phyloP scores from a whole-genome alignment of 352 stramenopile species.

The Globisporangium yorkense region DNA sequence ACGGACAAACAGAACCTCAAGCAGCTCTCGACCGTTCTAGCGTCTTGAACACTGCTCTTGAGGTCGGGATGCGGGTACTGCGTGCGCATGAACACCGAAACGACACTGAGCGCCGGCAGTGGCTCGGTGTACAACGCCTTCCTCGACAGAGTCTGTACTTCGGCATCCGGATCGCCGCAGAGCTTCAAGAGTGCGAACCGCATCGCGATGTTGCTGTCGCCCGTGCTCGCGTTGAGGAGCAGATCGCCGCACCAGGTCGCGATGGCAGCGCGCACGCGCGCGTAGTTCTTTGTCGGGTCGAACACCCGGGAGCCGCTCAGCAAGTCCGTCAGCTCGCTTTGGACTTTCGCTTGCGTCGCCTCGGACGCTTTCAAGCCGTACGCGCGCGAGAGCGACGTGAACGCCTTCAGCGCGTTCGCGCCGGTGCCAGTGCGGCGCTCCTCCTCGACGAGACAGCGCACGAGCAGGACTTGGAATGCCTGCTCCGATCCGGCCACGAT shows the following conservation, averaged over 20 bases:
- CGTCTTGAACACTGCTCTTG: conserved; percentile 32
- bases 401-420: conserved; percentile 58
- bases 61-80: conserved; percentile 27
- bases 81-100: conserved; percentile 22
- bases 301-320: conserved; percentile 57
- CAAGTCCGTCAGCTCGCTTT: conserved; percentile 43
- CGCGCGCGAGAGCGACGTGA: conserved; percentile 39
- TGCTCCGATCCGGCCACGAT: conserved; percentile 51
- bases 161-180: conserved; percentile 26
- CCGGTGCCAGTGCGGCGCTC: conserved; percentile 34
- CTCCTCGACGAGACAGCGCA: conserved; percentile 56
- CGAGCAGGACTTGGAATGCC: conserved; percentile 69
- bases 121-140: conserved; percentile 44
- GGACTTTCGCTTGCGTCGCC: conserved; percentile 32
- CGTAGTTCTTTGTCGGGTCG: conserved; percentile 49
- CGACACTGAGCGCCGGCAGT: conserved; percentile 24
- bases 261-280: conserved; percentile 51
- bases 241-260: conserved; percentile 54
- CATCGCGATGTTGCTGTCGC: conserved; percentile 30
- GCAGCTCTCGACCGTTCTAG: conserved; percentile 34
- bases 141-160: conserved; percentile 26
- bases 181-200: conserved; percentile 60
- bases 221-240: conserved; percentile 18
- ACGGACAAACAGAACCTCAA: conserved; percentile 49
- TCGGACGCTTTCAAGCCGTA: conserved; percentile 25